Conservation (phyloP, 495 filamentous ascomycete species). For the Ramalina intermedia region DNA sequence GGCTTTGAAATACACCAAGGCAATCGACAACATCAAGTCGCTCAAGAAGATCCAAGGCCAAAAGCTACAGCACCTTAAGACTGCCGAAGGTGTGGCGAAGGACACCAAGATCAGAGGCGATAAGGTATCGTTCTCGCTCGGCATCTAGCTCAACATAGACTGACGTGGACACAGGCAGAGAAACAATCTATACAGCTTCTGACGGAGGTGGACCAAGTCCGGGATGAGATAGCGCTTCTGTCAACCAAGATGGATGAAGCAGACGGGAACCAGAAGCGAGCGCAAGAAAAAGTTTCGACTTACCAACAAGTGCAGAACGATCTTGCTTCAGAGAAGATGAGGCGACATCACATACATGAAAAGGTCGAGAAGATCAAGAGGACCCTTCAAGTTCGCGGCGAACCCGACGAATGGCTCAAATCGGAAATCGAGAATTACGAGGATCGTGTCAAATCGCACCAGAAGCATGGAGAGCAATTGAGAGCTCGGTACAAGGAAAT, state of each 20-base stretch:
- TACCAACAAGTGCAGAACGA: conserved; percentile 53
- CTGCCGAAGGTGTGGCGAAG: conserved; percentile 61
- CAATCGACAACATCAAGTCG: conserved; percentile 81
- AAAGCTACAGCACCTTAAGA: conserved; percentile 53
- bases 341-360: conserved; percentile 45
- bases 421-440: conserved; percentile 71
- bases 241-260: conserved; percentile 40
- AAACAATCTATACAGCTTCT: conserved; percentile 48
- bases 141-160: conserved; percentile 5
- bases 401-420: conserved; percentile 66
- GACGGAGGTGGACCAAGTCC: conserved; percentile 57
- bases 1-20: conserved; percentile 90
- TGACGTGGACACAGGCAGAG: conserved; percentile 29
- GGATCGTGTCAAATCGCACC: conserved; percentile 50
- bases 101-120: conserved; percentile 80
- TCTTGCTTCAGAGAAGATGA: conserved; percentile 59
- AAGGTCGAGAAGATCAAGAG: conserved; percentile 54
- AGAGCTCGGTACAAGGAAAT: conserved; percentile 42
- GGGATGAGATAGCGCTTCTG: conserved; percentile 41
- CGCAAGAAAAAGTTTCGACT: conserved; percentile 43
- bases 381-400: conserved; percentile 58
- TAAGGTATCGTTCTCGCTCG: conserved; percentile 18
- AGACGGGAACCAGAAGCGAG: conserved; percentile 38
- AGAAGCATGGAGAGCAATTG: conserved; percentile 41
- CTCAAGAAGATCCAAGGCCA: conserved; percentile 72